Evolutionary conservation across 2,329 filamentous ascomycete genomes (phyloP).

Genomic region (Arthroderma sp.): DNA sequence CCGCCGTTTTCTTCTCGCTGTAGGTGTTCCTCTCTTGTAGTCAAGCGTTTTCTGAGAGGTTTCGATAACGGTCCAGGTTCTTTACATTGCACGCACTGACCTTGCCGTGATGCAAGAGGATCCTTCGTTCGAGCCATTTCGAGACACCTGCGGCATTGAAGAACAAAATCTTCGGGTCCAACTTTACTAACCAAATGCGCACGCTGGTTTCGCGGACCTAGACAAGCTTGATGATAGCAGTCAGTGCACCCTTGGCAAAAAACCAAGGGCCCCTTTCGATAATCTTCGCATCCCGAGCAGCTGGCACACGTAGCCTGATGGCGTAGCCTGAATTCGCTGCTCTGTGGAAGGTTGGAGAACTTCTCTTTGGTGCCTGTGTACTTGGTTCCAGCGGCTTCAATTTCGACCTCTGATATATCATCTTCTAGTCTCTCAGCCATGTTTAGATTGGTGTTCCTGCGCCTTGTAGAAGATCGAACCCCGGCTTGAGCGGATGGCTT

Average conservation of each 20-base stretch:
- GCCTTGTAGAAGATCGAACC: conserved; percentile 6
- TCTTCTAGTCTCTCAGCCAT: conserved; percentile 40
- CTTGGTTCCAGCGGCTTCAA: conserved; percentile 4
- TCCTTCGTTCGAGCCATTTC: conserved; percentile 57
- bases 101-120: conserved; percentile 51
- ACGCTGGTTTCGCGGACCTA: conserved; percentile 57
- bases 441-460: conserved; percentile 13
- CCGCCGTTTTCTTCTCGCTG: conserved; percentile 66
- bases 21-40: conserved; percentile 69
- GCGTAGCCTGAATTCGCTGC: conserved; percentile 53
- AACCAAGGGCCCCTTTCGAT: conserved; percentile 57
- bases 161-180: conserved; percentile 59
- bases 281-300: conserved; percentile 46
- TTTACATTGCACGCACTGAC: conserved; percentile 58
- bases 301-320: conserved; percentile 62
- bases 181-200: conserved; percentile 90
- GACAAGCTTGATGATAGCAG: conserved; percentile 69
- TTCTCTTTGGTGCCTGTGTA: conserved; percentile 52
- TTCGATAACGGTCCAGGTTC: conserved; percentile 53
- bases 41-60: conserved; percentile 60
- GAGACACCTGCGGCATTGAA: conserved; percentile 83
- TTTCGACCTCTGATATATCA: conserved; percentile 22
- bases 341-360: conserved; percentile 50
- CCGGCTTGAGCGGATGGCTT: background rate
- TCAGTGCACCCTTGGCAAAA: conserved; percentile 84